Conservation (phyloP, 257 asterid species). For the Nicotiana paniculata region DNA sequence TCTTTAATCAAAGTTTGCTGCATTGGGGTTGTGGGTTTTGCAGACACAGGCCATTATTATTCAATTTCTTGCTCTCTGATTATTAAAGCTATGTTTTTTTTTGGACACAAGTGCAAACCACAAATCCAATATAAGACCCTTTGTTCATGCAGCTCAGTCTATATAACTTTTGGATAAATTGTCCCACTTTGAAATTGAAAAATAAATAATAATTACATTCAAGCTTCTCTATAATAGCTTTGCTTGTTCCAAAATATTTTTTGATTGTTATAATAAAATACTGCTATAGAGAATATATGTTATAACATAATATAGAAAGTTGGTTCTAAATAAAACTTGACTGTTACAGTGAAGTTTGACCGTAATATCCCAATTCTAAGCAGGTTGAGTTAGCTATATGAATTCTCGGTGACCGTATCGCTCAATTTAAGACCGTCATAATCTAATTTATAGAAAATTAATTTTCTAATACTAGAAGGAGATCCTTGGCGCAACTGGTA, state of each 20-base stretch:
- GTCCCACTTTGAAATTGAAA: neutral
- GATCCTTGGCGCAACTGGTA: no score
- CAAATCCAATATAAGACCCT: neutral
- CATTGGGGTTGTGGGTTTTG: constrained; percentile 12
- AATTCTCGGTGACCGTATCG: neutral
- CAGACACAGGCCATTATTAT: neutral
- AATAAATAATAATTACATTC: neutral
- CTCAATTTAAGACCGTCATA: no score
- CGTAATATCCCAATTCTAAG: neutral
- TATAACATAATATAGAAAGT: no score
- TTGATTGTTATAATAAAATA: no score
- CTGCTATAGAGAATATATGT: no score
- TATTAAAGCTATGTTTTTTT: neutral
- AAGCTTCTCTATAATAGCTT: no score
- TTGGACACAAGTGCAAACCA: neutral
- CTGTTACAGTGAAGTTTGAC: no score
- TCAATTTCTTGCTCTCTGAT: neutral
- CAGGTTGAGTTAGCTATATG: neutral
- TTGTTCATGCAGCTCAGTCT: neutral
- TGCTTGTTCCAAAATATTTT: no score
- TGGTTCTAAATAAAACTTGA: no score
- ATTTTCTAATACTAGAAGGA: no score
- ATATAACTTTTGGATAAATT: neutral
- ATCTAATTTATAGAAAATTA: no score
- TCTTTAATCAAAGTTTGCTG: constrained; percentile 27